A percentile compares a stretch with the other conserved stretches of the same genome.
Conservation (phyloP, 805 yeast species). For the Isabelozyma gotoi region DNA sequence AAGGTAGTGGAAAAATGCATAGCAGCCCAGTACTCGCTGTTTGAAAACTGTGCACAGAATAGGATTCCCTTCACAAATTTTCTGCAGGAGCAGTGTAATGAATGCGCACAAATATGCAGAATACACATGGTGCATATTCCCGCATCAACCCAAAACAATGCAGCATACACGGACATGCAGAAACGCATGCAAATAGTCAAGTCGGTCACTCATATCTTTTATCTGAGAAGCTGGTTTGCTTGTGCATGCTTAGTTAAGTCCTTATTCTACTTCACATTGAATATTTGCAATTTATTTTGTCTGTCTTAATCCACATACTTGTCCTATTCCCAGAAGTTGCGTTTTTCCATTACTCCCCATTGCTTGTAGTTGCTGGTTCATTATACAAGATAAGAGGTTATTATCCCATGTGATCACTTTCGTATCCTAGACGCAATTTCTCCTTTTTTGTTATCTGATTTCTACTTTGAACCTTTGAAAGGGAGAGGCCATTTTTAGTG, state of each 20-base stretch:
- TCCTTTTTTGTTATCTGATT: too few species aligned
- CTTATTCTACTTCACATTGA: background rate
- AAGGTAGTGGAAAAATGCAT: background rate
- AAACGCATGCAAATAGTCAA: too few species aligned
- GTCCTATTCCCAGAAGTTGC: background rate
- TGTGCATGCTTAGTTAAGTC: too few species aligned
- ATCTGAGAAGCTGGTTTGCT: background rate
- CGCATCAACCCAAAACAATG: background rate
- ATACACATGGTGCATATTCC: background rate
- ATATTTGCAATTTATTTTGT: background rate
- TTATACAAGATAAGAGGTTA: background rate
- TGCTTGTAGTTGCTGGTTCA: background rate
- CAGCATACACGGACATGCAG: background rate
- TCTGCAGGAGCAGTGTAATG: too few species aligned
- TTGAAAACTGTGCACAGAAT: background rate
- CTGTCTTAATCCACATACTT: too few species aligned
- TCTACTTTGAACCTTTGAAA: too few species aligned
- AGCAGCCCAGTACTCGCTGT: background rate
- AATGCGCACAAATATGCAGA: background rate
- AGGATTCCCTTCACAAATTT: too few species aligned
- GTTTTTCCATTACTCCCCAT: background rate
- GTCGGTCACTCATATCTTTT: background rate
- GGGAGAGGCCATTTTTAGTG: too few species aligned
- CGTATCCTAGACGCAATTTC: too few species aligned
- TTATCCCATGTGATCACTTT: background rate